Conservation (phyloP, 2,329 filamentous ascomycete species). For the Pseudohalonectria lignicola region DNA sequence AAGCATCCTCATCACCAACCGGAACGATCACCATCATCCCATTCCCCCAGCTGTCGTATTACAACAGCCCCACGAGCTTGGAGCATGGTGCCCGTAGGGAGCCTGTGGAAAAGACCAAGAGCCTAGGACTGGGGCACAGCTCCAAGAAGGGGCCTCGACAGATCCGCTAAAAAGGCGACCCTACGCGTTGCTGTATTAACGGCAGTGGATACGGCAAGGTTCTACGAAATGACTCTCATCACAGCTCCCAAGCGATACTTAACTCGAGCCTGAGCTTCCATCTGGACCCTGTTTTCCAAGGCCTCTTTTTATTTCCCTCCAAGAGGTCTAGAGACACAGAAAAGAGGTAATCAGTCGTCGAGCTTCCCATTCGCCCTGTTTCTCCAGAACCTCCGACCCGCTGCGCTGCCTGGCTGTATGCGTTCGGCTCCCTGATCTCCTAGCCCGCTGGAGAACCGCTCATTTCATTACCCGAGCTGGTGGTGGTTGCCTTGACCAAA, state of each 20-base stretch:
- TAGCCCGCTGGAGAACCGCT: not conserved
- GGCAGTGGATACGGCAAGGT: not conserved
- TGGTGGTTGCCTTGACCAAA: too few species aligned
- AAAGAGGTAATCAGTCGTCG: not conserved
- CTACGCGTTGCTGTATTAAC: conserved; percentile 1
- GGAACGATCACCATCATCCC: too few species aligned
- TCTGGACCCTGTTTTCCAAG: not conserved
- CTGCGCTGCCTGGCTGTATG: conserved; percentile 3
- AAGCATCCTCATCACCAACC: too few species aligned
- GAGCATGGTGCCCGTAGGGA: not conserved
- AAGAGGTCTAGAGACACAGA: not conserved
- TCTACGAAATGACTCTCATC: conserved; percentile 8
- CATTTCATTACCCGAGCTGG: too few species aligned
- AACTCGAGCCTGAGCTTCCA: not conserved
- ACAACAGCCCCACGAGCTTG: too few species aligned
- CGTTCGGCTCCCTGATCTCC: conserved; percentile 2
- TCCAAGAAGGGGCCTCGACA: too few species aligned
- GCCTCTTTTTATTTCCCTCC: not conserved
- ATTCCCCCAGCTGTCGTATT: too few species aligned
- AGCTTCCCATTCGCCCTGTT: not conserved
- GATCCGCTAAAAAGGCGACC: not conserved
- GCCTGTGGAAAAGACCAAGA: too few species aligned
- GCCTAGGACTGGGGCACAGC: too few species aligned
- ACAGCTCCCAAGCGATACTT: conserved; percentile 3
- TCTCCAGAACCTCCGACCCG: not conserved